Conservation (phyloP, 2,329 filamentous ascomycete genomes). For the Trichoderma oligosporum region DNA sequence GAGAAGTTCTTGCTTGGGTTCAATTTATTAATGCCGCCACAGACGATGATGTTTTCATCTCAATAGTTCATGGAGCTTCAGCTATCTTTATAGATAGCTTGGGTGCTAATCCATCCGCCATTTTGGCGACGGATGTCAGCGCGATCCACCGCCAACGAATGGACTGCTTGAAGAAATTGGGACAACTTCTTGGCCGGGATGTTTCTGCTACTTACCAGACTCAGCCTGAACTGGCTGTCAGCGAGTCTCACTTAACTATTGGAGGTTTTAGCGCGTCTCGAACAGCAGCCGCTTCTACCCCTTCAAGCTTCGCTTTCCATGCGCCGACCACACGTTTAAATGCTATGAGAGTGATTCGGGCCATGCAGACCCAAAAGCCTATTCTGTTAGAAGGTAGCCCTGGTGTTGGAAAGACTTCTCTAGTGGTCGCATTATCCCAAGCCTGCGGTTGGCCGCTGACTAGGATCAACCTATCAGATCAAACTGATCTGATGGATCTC, state of each 20-base stretch:
- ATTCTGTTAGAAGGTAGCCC: constrained; percentile 94
- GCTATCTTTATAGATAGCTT: constrained; percentile 96
- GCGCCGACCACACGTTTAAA: constrained; percentile 89
- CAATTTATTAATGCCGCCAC: constrained; percentile 74
- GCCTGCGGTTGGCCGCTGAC: constrained; percentile 79
- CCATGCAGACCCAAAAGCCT: constrained; percentile 82
- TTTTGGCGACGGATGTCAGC: constrained; percentile 68
- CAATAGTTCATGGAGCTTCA: constrained; percentile 76
- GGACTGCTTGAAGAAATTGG: constrained; percentile 69
- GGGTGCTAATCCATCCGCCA: constrained; percentile 87
- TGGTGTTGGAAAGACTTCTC: constrained; percentile 95
- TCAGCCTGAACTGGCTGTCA: constrained; percentile 55
- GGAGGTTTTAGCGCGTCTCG: constrained; percentile 69
- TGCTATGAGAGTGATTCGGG: constrained; percentile 84
- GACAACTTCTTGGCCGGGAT: constrained; percentile 60
- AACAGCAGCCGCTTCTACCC: constrained; percentile 37
- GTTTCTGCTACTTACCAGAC: constrained; percentile 62
- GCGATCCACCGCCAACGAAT: constrained; percentile 68
- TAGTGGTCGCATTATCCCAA: constrained; percentile 79
- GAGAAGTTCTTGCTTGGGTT: constrained; percentile 90
- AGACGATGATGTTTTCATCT: constrained; percentile 42
- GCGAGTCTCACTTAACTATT: constrained; percentile 54
- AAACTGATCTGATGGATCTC: constrained; percentile 95
- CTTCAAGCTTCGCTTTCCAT: constrained; percentile 60
- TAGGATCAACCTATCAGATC: constrained; percentile 94